Conservation (phyloP, 1,284 basidiomycete species). For the Marasmius fiardii region DNA sequence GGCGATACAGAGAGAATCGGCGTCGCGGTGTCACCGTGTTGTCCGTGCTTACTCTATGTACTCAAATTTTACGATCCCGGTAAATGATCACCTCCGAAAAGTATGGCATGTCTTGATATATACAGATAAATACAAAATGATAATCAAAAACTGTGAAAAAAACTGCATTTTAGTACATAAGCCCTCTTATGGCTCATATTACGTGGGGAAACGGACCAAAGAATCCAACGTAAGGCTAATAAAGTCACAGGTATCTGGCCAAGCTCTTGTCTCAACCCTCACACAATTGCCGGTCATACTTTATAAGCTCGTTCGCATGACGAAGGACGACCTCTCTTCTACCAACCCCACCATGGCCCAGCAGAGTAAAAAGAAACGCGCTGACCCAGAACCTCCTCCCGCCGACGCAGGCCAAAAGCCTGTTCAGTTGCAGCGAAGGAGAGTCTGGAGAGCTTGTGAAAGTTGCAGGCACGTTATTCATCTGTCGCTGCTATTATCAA, state of each 20-base stretch:
- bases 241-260: background rate
- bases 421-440: constrained; percentile 67
- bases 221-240: background rate
- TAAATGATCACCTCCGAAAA: no score
- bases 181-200: no score
- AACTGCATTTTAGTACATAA: no score
- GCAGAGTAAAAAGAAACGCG: constrained; percentile 69
- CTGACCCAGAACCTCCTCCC: constrained; percentile 52
- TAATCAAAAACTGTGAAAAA: no score
- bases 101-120: no score
- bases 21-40: background rate
- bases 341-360: constrained; percentile 49
- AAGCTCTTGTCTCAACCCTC: constrained; percentile 19
- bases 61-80: background rate
- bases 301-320: constrained; percentile 31
- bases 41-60: no score
- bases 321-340: constrained; percentile 47
- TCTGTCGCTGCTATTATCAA: constrained; percentile 14
- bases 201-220: no score
- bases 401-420: constrained; percentile 62
- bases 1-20: background rate
- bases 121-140: no score
- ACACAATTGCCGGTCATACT: constrained; percentile 17
- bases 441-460: constrained; percentile 83
- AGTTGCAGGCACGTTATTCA: constrained; percentile 64